These are phyloP conservation scores for Populus alba DNA, from an alignment of 345 rosid genomes.

Conservation along the genomic window DNA sequence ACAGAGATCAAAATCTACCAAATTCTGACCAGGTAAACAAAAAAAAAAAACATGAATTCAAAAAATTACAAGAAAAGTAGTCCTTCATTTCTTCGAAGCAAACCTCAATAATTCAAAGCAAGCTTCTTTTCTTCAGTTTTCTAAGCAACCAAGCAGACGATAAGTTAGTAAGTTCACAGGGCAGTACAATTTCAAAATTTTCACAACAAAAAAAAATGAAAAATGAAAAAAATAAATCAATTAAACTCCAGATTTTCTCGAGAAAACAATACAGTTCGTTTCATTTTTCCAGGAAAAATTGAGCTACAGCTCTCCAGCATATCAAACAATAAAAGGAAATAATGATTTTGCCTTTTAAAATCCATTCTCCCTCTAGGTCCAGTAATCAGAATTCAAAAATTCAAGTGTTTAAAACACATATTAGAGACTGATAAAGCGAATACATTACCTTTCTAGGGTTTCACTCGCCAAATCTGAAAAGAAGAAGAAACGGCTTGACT, in stretches of 20 bases:
- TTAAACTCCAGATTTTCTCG: neutral
- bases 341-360: neutral
- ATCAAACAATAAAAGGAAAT: neutral
- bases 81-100: neutral
- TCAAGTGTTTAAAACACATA: neutral
- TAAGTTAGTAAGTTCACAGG: neutral
- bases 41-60: neutral
- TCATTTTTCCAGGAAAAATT: slow-evolving; percentile 2
- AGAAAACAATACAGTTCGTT: neutral
- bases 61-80: neutral
- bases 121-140: neutral
- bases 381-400: neutral
- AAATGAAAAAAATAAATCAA: neutral
- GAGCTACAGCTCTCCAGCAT: no score
- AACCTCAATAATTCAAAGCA: neutral
- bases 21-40: neutral
- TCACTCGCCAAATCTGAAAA: neutral
- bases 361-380: neutral
- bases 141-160: neutral
- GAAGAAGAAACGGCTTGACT: slow-evolving; percentile 10
- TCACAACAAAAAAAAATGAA: neutral
- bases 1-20: neutral
- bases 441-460: neutral
- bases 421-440: neutral
- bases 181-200: neutral